Percentiles rank a stretch among this genome's conserved stretches.
phyloP scores from a whole-genome alignment of 257 asterid species.

The Scutellaria barbata region DNA sequence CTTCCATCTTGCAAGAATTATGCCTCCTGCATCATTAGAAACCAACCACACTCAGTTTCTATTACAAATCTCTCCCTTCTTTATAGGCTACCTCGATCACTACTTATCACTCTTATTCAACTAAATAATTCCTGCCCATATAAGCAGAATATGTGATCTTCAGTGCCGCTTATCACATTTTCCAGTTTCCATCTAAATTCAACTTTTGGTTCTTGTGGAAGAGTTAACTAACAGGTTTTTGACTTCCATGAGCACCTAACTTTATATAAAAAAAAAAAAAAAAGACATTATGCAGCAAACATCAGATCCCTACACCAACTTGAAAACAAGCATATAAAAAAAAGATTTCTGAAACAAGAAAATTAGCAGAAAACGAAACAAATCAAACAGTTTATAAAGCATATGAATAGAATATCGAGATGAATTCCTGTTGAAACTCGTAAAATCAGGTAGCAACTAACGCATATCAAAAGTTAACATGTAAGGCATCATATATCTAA shows the following conservation, averaged over 20 bases:
- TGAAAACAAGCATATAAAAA: not conserved
- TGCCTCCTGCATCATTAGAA: constrained; percentile 29
- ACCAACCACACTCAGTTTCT: not conserved
- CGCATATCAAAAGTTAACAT: not conserved
- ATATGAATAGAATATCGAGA: not conserved
- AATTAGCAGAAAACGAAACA: not conserved
- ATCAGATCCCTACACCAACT: not conserved
- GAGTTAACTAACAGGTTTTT: not conserved
- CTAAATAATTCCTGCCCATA: not conserved
- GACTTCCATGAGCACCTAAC: constrained; percentile 3
- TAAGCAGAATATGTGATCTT: not conserved
- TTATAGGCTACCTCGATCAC: not conserved
- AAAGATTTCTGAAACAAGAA: not conserved
- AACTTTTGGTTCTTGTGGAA: not conserved
- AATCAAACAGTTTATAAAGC: not conserved
- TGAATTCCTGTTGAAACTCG: not conserved
- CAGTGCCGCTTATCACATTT: not conserved
- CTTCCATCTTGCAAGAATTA: constrained; percentile 46
- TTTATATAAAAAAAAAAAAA: not conserved
- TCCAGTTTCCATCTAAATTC: not conserved
- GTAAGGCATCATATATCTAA: not conserved
- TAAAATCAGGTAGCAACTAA: not conserved
- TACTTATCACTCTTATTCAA: not conserved
- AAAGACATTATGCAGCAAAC: not conserved
- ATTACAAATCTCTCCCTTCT: not conserved